Evolutionary conservation across 345 rosid species (phyloP), one percentile per base, ranked within the genome.

Genomic region (Bruguiera gymnorhiza): DNA sequence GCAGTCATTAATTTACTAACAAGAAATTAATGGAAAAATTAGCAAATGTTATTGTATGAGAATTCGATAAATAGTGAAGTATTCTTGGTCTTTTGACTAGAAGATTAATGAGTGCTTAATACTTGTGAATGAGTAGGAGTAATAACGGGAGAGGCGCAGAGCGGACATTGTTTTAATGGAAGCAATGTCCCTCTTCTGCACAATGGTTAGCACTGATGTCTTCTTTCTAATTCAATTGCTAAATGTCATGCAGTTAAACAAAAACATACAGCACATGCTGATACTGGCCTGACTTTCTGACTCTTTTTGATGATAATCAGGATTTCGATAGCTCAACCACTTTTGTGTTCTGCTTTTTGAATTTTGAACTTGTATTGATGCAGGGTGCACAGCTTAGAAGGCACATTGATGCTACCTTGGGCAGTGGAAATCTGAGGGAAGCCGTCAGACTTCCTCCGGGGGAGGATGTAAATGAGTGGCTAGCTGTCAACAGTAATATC

Each of bases 371-470:
- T 81, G 36, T 23, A 60, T 31, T 70, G 19, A 68, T 77, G 84
- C 86, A 90, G 99, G 99, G 99, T 65, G 99, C 97, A 34, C 97
- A 95, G 77, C 99, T 95, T 80, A 80, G 95, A 67, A 86, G 90
- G 81, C 99, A 95, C 79, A 95, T 95, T 70, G 99, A 95, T 86
- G 97, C 99, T 9, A 95, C 99, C 55, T 68, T 95, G 23, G 98
- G 99, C 43, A 95, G 99, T 72, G 99, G 99, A 73, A 95, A 95
- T 80, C 83, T 95, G 71, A 87, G 98, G 83, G 99, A 95, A 86
- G 99, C 99, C 4, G 99, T 95, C 55, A 79, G 97, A 78, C 96
- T 95, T 75, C 99, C 99, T 73, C 99, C 97, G 3, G 99, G 99
- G 61, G 99, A 95, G 81, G 99, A 95, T 84, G 79, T 88, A 69